A percentile compares a stretch with the other conserved stretches of the same genome.
phyloP scores from a whole-genome alignment of 768 basidiomycete genomes.

The Suillus lakei region DNA sequence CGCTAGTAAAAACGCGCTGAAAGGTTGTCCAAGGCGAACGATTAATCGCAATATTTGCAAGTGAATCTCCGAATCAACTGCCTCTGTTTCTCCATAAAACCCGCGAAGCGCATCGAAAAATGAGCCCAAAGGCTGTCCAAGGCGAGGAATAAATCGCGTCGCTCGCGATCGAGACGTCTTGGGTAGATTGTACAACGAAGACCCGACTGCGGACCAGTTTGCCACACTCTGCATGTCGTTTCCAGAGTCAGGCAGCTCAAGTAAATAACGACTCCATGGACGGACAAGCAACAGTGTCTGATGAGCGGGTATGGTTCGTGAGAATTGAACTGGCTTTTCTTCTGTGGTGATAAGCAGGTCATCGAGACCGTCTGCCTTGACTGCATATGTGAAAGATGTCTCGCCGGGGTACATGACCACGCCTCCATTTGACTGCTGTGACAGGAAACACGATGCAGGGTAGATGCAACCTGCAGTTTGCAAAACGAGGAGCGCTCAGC shows the following conservation, averaged over 20 bases:
- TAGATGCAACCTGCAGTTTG: neutral
- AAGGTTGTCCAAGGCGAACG: neutral
- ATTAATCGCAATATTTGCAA: neutral
- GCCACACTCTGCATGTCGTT: neutral
- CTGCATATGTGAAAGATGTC: neutral
- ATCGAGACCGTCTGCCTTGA: neutral
- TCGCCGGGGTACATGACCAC: neutral
- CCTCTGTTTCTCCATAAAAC: neutral
- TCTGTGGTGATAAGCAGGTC: neutral
- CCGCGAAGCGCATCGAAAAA: neutral
- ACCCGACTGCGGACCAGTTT: neutral
- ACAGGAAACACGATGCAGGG: neutral
- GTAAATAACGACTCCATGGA: neutral
- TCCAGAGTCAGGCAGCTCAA: neutral
- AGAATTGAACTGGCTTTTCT: neutral
- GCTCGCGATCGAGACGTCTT: neutral
- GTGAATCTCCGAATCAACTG: neutral
- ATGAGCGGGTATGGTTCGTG: neutral
- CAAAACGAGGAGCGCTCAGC: constrained; percentile 3
- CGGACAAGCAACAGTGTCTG: neutral
- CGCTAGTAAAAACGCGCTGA: constrained; percentile 4
- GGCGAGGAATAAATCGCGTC: too few relatives aligned
- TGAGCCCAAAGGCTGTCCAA: neutral
- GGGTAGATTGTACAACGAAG: neutral
- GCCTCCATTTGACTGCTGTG: neutral